Conservation (phyloP, 139 green algal genomes). For the Tetradesmus obliquus region DNA sequence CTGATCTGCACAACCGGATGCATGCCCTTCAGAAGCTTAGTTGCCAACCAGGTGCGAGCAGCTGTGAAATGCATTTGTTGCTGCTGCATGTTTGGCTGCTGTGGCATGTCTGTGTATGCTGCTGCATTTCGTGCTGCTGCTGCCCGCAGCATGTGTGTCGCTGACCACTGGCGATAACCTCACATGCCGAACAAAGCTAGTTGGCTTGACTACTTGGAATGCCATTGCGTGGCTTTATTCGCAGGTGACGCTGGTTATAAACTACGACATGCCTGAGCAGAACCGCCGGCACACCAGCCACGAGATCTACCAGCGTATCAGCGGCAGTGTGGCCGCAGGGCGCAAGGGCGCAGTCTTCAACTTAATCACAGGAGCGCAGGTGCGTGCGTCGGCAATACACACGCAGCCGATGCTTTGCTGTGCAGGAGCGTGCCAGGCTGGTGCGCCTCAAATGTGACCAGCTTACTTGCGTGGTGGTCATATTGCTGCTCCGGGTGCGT, state of each 20-base stretch:
- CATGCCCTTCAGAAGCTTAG: constrained; percentile 96
- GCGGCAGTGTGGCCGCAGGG: constrained; percentile 93
- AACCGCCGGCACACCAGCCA: constrained; percentile 83
- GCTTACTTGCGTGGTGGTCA: too few relatives aligned
- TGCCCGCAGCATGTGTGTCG: too few relatives aligned
- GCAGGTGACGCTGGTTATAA: constrained; percentile 98
- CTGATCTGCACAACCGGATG: constrained; percentile 98
- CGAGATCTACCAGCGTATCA: constrained; percentile 99
- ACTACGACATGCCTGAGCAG: constrained; percentile 96
- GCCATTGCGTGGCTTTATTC: too few relatives aligned
- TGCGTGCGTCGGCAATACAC: too few relatives aligned
- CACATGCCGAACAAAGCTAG: too few relatives aligned
- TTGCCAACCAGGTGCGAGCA: constrained; percentile 92
- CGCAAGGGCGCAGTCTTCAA: constrained; percentile 97
- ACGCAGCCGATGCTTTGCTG: too few relatives aligned
- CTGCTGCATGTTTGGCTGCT: background rate
- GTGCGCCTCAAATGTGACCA: too few relatives aligned
- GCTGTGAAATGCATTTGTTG: background rate
- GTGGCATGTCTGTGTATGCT: background rate
- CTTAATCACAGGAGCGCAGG: constrained; percentile 70
- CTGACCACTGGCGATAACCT: too few relatives aligned
- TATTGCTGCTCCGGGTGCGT: too few relatives aligned
- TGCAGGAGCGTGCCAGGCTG: background rate
- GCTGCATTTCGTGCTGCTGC: too few relatives aligned
- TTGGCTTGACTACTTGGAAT: too few relatives aligned